Evolutionary conservation across 163 green algal species (phyloP).

Genomic region (Botryococcus braunii): DNA sequence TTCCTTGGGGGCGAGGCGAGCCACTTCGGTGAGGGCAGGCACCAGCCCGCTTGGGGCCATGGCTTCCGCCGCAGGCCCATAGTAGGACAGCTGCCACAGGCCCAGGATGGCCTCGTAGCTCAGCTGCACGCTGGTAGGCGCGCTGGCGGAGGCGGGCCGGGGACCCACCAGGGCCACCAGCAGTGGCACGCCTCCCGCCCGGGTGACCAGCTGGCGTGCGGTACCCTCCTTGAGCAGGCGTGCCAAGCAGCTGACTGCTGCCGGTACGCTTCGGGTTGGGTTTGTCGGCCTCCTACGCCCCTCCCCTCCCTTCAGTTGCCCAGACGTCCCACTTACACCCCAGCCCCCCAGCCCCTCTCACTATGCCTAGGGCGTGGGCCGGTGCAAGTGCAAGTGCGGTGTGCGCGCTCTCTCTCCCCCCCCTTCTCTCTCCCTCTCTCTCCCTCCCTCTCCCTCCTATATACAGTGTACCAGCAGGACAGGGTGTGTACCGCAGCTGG

Average conservation of each 20-base stretch:
- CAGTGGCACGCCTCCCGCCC: conserved; percentile 51
- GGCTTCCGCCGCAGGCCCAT: conserved; percentile 46
- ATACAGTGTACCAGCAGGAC: no score
- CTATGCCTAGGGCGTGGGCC: no score
- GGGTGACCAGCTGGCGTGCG: conserved; percentile 52
- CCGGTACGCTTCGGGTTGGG: conserved; percentile 43
- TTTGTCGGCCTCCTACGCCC: conserved; percentile 46
- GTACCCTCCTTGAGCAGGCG: conserved; percentile 68
- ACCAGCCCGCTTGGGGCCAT: conserved; percentile 46
- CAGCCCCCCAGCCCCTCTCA: no score
- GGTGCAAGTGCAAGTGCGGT: no score
- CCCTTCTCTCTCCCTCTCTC: no score
- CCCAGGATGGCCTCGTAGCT: conserved; percentile 88
- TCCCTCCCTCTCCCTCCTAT: no score
- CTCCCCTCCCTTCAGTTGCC: no score
- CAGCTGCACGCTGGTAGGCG: conserved; percentile 61
- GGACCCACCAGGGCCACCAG: conserved; percentile 64
- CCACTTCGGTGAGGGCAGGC: conserved; percentile 62
- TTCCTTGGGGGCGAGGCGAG: conserved; percentile 63
- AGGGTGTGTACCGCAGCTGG: conserved; percentile 58
- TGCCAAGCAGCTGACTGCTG: conserved; percentile 52
- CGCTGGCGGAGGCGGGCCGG: conserved; percentile 17
- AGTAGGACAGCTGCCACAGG: conserved; percentile 85
- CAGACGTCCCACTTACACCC: no score
- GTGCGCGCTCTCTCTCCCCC: no score